Evolutionary conservation across 2,329 filamentous ascomycete genomes (phyloP).

Genomic region (Colletotrichum lentis): DNA sequence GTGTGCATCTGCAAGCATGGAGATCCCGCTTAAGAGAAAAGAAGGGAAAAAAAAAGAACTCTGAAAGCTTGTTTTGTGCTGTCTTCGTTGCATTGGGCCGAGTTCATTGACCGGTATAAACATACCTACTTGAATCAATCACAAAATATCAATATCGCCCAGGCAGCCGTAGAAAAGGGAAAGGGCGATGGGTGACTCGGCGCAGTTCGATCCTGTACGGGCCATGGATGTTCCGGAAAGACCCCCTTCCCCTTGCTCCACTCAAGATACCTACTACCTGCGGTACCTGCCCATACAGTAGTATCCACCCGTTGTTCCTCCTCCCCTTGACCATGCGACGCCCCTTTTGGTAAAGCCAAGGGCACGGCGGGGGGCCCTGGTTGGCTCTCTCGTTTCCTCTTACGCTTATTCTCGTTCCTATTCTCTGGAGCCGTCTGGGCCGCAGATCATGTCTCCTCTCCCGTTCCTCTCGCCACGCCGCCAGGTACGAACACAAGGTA

Average conservation of each 20-base stretch:
- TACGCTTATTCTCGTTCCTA: constrained; percentile 27
- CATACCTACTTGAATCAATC: no score
- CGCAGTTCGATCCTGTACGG: background rate
- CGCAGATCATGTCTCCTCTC: constrained; percentile 13
- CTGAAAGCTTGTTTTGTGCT: no score
- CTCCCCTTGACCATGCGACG: background rate
- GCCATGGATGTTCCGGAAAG: constrained; percentile 28
- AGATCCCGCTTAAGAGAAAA: no score
- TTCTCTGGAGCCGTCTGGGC: constrained; percentile 14
- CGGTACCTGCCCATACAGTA: background rate
- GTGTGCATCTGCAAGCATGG: no score
- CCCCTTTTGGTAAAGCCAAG: background rate
- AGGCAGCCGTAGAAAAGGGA: no score
- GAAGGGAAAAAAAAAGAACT: no score
- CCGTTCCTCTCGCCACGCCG: constrained; percentile 11
- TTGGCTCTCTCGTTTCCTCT: constrained; percentile 14
- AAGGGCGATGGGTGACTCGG: no score
- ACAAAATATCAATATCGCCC: no score
- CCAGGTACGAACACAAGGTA: background rate
- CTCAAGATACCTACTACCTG: background rate
- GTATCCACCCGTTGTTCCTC: background rate
- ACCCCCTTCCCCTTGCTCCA: constrained; percentile 11
- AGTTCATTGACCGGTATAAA: no score
- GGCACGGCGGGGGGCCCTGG: constrained; percentile 12
- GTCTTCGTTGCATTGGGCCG: no score